Base-by-base conservation (phyloP, 306 rosid species). In the Ceratonia siliqua region DNA sequence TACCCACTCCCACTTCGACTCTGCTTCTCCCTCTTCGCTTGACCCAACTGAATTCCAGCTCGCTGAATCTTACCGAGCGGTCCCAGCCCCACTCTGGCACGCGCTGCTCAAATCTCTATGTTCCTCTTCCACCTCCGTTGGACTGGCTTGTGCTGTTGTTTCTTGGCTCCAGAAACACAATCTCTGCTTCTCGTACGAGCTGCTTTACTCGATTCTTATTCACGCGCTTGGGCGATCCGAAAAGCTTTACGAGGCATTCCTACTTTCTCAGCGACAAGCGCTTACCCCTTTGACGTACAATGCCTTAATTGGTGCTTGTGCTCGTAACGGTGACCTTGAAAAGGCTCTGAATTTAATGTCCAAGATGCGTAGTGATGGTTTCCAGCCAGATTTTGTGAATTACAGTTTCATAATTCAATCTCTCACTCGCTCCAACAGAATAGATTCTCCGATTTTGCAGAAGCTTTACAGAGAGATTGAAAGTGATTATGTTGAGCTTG, bases 191-290 rank as follows among this genome's bases (percentile, higher is more conserved):
- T 86, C 93, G 0, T 89, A 89, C 35, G 91, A 89, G 73, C 76
- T 89, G 46, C 83, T 89, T 62, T 89, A 86, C 76, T 89, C 93
- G 17, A 89, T 89, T 65, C 93, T 89, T 46, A 89, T 89, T 74
- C 91, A 89, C 82, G 93, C 91, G 27, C 91, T 89, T 25, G 89
- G 88, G 13, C 85, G 88, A 72, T 82, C 89, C 41, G 93, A 89
- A 76, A 89, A 89, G 77, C 91, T 89, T 65, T 86, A 86, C 75
- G 91, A 89, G 76, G 91, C 91, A 15, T 89, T 89, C 77, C 18
- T 89, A 61, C 88, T 86, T 68, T 89, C 93, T 17, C 93, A 86
- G 84, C 74, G 64, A 38, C 91, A 85, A 72, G 61, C 78, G 57
- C 74, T 86, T 35, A 86, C 91, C 25, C 89, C 91, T 6, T 63